Evolutionary conservation across 1,284 basidiomycete species (phyloP), one percentile per base, ranked within the genome.

Genomic region (Austroboletus novae-zelandiae): DNA sequence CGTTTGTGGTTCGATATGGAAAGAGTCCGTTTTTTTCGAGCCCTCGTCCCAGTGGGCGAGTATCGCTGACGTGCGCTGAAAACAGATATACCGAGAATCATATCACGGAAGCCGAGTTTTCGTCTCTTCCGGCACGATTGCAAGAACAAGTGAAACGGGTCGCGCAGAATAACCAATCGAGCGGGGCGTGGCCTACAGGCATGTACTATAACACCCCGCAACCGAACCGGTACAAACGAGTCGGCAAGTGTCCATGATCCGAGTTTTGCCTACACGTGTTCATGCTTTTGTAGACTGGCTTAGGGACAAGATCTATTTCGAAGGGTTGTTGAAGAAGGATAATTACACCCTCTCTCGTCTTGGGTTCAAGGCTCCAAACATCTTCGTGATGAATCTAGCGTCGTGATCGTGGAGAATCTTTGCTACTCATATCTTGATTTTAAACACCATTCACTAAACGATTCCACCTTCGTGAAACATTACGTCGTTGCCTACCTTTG

Each of bases 331-430:
- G 15, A 77, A 74, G 59, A 79, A 84, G 56, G 83, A 88, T 56
- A 61, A 61, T 7, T 91, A 90, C 58, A 71, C 76, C 1, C 58
- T 70, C 34, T 62, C 70, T 10, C 76, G 87, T 11, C 78, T 91
- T 31, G 89, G 89, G 1, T 91, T 80, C 68, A 75, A 74, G 47
- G 89, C 89, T 1, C 81, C 88, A 2, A 91, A 91, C 61, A 79
- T 89, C 32, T 86, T 89, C 62, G 72, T 87, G 35, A 81, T 91
- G 79, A 67, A 64, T 45, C 47, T 76, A 27, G 50, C 60, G 7
- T 67, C 67, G 27, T 65, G 52, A 68, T 37, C 35, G 23, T 25
- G 30, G 15, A 5, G 34, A 40, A 13, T 35, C 30, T 36, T 9
- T 9, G 14, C 3, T 32, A 3, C 14, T 32, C 31, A 7, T 32